Percentiles rank a stretch among this genome's conserved stretches.
phyloP scores from a whole-genome alignment of 75 land plant genomes.

The Pinus tabuliformis region DNA sequence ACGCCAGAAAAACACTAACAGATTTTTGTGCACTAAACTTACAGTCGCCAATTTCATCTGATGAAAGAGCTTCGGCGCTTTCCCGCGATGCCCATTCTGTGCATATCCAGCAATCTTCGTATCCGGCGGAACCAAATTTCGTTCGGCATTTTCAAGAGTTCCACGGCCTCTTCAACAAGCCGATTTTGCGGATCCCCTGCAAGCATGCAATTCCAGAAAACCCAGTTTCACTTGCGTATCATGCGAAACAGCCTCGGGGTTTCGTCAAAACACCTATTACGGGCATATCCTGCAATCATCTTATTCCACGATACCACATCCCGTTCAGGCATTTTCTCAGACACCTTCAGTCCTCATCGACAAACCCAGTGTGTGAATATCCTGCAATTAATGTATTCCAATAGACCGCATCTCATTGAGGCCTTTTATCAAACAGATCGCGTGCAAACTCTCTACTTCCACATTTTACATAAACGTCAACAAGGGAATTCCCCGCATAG shows the following conservation, averaged over 20 bases:
- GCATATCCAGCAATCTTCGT: conserved; percentile 17
- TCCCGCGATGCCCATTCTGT: conserved; percentile 12
- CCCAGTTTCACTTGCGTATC: conserved; percentile 22
- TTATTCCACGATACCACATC: conserved; percentile 43
- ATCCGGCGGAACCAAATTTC: conserved; percentile 9
- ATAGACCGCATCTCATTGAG: conserved; percentile 18
- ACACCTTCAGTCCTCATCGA: conserved; percentile 11
- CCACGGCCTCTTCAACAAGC: conserved; percentile 6
- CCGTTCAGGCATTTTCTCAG: conserved; percentile 24
- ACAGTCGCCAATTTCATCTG: too few species aligned
- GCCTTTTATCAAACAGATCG: conserved; percentile 16
- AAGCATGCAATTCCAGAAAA: conserved; percentile 13
- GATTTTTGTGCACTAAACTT: too few species aligned
- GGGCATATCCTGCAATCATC: conserved; percentile 15
- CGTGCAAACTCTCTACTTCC: conserved; percentile 4
- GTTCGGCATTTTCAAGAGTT: conserved; percentile 9
- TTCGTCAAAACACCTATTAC: conserved; percentile 1
- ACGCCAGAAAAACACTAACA: too few species aligned
- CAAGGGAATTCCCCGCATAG: conserved; percentile 12
- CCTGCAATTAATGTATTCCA: conserved; percentile 29
- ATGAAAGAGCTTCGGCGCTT: conserved; percentile 19
- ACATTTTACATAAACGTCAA: conserved; percentile 22
- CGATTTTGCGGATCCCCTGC: conserved; percentile 1
- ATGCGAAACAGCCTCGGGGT: conserved; percentile 13
- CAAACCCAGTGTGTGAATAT: conserved; percentile 4